Evolutionary conservation across 345 rosid species (phyloP), one percentile per base, ranked within the genome.

Genomic region (Heritiera fomes): DNA sequence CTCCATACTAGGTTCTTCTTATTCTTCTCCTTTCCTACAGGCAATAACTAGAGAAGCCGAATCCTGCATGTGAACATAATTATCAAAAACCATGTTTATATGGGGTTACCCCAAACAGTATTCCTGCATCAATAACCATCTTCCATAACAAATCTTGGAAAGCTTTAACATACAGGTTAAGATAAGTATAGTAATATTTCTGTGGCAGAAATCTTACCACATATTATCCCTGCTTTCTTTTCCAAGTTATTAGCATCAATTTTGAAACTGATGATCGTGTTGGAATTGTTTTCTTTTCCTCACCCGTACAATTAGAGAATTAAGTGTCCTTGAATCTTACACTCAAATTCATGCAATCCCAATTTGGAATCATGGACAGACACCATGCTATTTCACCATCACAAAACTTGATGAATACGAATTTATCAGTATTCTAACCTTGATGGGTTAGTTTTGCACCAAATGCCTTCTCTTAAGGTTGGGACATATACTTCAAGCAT

Each of bases 401-500:
- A 17, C 8, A 34, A 59, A 60, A 20, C 67, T 62, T 32, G 43
- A 62, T 5, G 40, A 61, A 10, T 62, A 62, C 43, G 7, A 20
- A 62, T 62, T 62, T 32, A 5, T 32, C 14, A 62, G 67, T 62
- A 67, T 43, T 67, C 71, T 1, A 67, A 70, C 40, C 73, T 70
- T 23, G 58, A 14, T 47, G 73, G 40, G n/a, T 28, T 30, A 41
- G 73, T 47, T 71, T 32, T 30, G 28, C 32, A 50, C 60, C 18
- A 30, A 50, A 13, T 47, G 56, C 38, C 20, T 45, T 68, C 34
- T 14, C 12, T 70, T 20, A 30, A 32, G 8, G 58, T 71, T 28
- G 46, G 45, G 23, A 46, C 61, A 50, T 71, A 71, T 52, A 17
- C 75, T 50, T 50, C 15, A 71, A 71, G 75, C 43, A 71, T 8